Evolutionary conservation across 2,329 filamentous ascomycete genomes (phyloP), one percentile per base, ranked within the genome.

Genomic region (Xylariaceae sp.): DNA sequence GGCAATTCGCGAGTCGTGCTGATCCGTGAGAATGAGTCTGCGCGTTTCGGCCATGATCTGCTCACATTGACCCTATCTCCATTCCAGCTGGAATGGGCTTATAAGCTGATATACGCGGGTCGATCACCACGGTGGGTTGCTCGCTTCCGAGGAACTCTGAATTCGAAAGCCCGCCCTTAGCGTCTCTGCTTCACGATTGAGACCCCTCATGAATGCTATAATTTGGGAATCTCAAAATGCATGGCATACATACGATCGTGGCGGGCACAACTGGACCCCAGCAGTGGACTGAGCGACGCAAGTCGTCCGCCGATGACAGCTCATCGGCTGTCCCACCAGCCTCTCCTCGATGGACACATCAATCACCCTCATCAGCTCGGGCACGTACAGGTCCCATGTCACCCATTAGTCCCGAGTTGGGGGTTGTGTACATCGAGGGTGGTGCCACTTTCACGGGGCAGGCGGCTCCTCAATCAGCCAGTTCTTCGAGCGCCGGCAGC

Each of bases 351-450:
- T 74, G 71, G 71, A 47, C 67, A 50, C 60, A 62, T 50, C 46
- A 27, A 27, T 27, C 60, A 17, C 49, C 55, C 46, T 53, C 62
- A 43, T 53, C 61, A 45, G 60, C 62, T 39, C 68, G 70, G 48
- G 60, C 69, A 43, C 71, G 71, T 33, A 69, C 70, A 11, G 74
- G 75, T 39, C 78, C 78, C 57, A 63, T 80, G 48, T 81, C 78
- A 35, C 78, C 78, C 38, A 69, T 76, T 57, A 81, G 77, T 64
- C 74, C 74, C 50, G 73, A 70, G 53, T 69, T 77, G 62, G 75
- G 78, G 39, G 64, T 71, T 33, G 48, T 64, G 7, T 47, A 59
- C 58, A 48, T 68, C 58, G 40, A 60, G 57, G 55, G 58, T 40
- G 55, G 71, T 41, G 66, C 71, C 30, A 65, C 65, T n/a, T 71